Evolutionary conservation across 768 basidiomycete species (phyloP), one percentile per base, ranked within the genome.

Genomic region (Mrakia gelida): DNA sequence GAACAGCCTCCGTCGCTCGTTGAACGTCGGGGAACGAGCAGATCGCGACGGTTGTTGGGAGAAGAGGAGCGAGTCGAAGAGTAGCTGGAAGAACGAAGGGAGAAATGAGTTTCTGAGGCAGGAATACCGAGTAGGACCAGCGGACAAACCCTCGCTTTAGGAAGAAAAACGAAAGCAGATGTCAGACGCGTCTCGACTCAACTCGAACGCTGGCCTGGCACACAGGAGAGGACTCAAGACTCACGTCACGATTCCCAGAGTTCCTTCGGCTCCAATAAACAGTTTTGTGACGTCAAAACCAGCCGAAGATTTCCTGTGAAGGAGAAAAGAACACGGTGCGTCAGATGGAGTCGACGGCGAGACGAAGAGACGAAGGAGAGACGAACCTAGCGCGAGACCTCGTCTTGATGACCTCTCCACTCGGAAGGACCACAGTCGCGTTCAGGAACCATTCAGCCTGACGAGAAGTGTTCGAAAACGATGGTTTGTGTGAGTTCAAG

Each of bases 381-480:
- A 6, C 28, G 80, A 79, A 76, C 79, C 84, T 43, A 7, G 83
- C 81, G 81, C 85, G 41, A 68, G 82, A 82, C 10, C 94, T 89
- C 2, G 95, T 97, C 82, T 95, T 95, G 82, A 97, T 95, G 18
- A 96, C 91, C 82, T 94, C 89, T 1, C 95, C 95, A 7, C 89
- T 90, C 2, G 94, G 92, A 3, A 96, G 88, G 0, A 97, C 94
- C 2, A 95, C 92, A 0, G 93, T 96, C 91, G 91, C 84, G 81
- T 92, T 94, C 71, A 94, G 86, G 82, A 93, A 92, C 92, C 93
- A 94, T 84, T 94, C 93, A 0, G 88, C 91, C 83, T 59, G 28
- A 10, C 2, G 2, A 26, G 4, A 26, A 28, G 26, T 3, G 38
- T 38, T 38, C 38, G 8, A n/a, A 56, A 18, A n/a, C 8, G 59